Percentiles rank a stretch among this genome's conserved stretches.
phyloP scores from a whole-genome alignment of 495 filamentous ascomycete species.

The Penicillium coprophilum region DNA sequence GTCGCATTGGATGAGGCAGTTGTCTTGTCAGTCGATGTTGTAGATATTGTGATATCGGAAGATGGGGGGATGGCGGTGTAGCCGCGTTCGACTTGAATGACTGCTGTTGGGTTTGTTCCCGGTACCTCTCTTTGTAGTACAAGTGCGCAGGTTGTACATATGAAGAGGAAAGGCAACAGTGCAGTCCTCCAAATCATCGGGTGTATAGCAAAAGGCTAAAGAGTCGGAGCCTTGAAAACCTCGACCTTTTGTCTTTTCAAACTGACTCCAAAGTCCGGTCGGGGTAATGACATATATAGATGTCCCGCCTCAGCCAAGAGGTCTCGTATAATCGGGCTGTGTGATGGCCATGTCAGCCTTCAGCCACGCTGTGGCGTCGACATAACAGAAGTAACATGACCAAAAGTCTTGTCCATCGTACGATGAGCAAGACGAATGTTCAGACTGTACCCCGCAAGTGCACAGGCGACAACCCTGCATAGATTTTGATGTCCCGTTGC shows the following conservation, averaged over 20 bases:
- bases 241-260: no score
- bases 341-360: not conserved
- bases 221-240: no score
- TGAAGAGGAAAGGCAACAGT: not conserved
- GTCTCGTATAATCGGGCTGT: not conserved
- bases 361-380: not conserved
- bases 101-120: not conserved
- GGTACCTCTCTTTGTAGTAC: not conserved
- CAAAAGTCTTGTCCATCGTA: not conserved
- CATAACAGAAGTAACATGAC: no score
- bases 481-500: not conserved
- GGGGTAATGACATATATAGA: not conserved
- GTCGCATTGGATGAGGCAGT: not conserved
- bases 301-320: not conserved
- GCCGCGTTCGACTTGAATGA: not conserved
- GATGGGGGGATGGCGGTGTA: not conserved
- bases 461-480: not conserved
- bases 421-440: not conserved
- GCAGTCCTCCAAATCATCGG: not conserved
- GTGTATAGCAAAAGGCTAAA: not conserved
- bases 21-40: not conserved
- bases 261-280: not conserved
- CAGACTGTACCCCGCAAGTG: not conserved
- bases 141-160: not conserved
- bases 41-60: not conserved